Evolutionary conservation across 2,329 filamentous ascomycete species (phyloP), one percentile per base, ranked within the genome.

Genomic region (Periconia sp.): DNA sequence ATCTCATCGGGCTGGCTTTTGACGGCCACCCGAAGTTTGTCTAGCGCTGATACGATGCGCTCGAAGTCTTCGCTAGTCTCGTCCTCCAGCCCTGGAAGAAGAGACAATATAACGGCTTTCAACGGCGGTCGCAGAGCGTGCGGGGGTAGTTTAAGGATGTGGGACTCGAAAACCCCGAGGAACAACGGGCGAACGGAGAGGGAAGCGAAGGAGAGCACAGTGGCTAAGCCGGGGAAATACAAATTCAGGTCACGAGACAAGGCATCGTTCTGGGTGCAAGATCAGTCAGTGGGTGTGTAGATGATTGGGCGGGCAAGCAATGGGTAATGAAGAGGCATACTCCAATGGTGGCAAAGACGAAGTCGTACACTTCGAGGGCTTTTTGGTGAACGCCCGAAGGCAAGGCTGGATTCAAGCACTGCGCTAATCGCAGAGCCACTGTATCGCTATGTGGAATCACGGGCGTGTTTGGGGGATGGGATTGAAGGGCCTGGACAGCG

Each of bases 361-460:
- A 91, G 45, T 82, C 85, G 74, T 99, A 99, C 41, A 97, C 90
- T 74, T 99, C 94, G 52, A 99, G 83, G 1, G 94, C 87, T 74
- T 97, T 99, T 74, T 99, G 95, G 76, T 99, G 94, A 17, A 99
- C 95, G 27, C 94, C 94, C 0, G 94, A 97, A 14, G 94, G 94
- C 48, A 99, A 79, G 18, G 90, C 87, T 37, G 94, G 92, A 71
- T 97, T 96, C 61, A 99, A 82, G 71, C 94, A 99, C 82, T 99
- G 94, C 42, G 94, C 90, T 54, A 99, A 81, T 65, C 93, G 90
- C 75, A 95, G 94, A 66, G 94, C 90, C 69, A 99, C 88, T 52
- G 87, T 81, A 17, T 85, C 80, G 76, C 92, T 96, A 66, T 92
- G 86, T 13, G 94, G 93, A 54, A 99, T 87, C 33, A 86, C 78